Evolutionary conservation across 2,329 filamentous ascomycete genomes (phyloP).

Genomic region (Monascus ruber): DNA sequence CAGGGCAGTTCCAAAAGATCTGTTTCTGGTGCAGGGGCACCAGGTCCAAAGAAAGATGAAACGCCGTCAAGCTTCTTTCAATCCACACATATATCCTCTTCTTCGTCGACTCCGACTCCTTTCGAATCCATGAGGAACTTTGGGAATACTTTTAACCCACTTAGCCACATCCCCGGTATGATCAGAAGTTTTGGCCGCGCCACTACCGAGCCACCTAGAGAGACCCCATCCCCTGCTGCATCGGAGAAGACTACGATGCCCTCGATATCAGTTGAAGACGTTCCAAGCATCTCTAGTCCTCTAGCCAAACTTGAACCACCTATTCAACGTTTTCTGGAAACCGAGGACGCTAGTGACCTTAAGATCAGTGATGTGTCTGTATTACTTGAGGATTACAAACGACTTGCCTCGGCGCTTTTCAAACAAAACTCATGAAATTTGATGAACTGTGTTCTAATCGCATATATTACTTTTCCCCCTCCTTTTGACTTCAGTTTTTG

Average conservation of each 20-base stretch:
- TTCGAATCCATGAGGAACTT: slow-evolving; percentile 75
- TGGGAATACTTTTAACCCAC: slow-evolving; percentile 69
- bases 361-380: slow-evolving; percentile 62
- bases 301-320: slow-evolving; percentile 41
- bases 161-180: slow-evolving; percentile 66
- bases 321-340: slow-evolving; percentile 60
- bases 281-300: slow-evolving; percentile 3
- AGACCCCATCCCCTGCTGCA: slow-evolving; percentile 30
- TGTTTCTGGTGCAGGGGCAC: slow-evolving; percentile 9
- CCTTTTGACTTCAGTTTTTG: too few relatives aligned
- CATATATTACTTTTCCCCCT: too few relatives aligned
- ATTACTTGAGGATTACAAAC: slow-evolving; percentile 61
- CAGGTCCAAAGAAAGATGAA: slow-evolving; percentile 11
- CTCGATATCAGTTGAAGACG: slow-evolving; percentile 8
- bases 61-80: slow-evolving; percentile 6
- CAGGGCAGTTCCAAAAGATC: slow-evolving; percentile 32
- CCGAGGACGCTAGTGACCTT: slow-evolving; percentile 58
- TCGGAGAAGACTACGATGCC: slow-evolving; percentile 26
- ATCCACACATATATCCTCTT: slow-evolving; percentile 10
- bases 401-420: slow-evolving; percentile 54
- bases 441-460: too few relatives aligned
- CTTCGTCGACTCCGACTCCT: slow-evolving; percentile 38
- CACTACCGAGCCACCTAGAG: slow-evolving; percentile 31
- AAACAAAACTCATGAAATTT: slow-evolving; percentile 24
- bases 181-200: slow-evolving; percentile 61